Evolutionary conservation across 2,329 filamentous ascomycete species (phyloP), one percentile per base, ranked within the genome.

Genomic region (Diaporthe citri): DNA sequence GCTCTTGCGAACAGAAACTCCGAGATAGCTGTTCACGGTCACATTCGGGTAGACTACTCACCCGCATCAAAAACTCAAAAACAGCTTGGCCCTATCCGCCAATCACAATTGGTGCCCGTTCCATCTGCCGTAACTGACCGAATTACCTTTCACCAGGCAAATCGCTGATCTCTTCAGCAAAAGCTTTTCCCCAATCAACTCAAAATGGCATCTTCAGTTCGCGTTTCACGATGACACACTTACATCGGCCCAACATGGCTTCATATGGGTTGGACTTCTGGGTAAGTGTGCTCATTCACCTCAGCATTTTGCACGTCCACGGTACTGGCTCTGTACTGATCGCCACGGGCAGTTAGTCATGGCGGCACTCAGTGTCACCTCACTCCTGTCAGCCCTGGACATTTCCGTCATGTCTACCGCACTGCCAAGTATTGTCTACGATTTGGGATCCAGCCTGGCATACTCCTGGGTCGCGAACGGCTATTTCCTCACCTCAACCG

Each of bases 401-500:
- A 76, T 70, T 12, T 72, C 77, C 15, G 77, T 79, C 20, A 74
- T 80, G 31, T 67, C 76, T 3, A 79, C 78, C 9, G 77, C 79
- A 3, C 72, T 80, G 34, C 78, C 79, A 2, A 78, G 77, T 28
- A 80, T 80, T 48, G 56, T 76, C 0, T 8, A n/a, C 3, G 71
- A 72, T 2, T 59, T 80, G 2, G 73, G 76, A 7, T 34, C 64
- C 1, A 76, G 77, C 0, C 55, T 56, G 7, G 56, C 67, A 22
- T 80, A 78, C 36, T 62, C 79, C 22, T 81, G 80, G 80, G 72
- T 78, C 17, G 76, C 71, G 9, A 80, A 79, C 34, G 66, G 74
- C 57, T 79, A 75, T 48, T 75, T 80, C 17, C 72, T 79, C 8
- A 76, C 78, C 15, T 81, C 79, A 17, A 84, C 84, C 0, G 80